phyloP scores from a whole-genome alignment of 345 rosid species.

The Hypericum androsaemum region DNA sequence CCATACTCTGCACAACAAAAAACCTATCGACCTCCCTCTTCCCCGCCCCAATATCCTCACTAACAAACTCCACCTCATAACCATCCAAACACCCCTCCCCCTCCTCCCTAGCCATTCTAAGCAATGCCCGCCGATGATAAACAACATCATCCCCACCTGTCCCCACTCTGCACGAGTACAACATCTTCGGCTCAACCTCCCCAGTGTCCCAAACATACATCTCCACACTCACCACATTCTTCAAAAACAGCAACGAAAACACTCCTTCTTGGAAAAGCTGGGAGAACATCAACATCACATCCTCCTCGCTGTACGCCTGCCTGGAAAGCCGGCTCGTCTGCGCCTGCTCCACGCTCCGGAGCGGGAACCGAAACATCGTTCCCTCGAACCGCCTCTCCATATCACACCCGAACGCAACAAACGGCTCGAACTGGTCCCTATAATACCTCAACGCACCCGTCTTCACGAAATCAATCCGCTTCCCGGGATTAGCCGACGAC shows the following conservation, averaged over 20 bases:
- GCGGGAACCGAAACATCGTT: constrained; percentile 82
- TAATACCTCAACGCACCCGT: constrained; percentile 60
- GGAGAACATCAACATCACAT: constrained; percentile 54
- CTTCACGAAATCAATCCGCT: constrained; percentile 71
- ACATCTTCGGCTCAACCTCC: constrained; percentile 54
- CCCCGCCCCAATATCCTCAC: constrained; percentile 41
- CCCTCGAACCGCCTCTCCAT: constrained; percentile 64
- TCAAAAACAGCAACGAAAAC: constrained; percentile 69
- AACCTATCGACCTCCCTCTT: constrained; percentile 51
- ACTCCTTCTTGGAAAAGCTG: constrained; percentile 78
- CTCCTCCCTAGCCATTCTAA: constrained; percentile 45
- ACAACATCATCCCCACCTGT: constrained; percentile 39
- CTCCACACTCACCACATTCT: constrained; percentile 59
- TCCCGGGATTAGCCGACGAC: constrained; percentile 85
- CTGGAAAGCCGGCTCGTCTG: constrained; percentile 71
- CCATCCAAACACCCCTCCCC: constrained; percentile 49
- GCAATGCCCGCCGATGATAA: constrained; percentile 62
- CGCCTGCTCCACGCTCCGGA: constrained; percentile 75
- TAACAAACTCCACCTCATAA: constrained; percentile 57
- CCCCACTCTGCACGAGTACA: constrained; percentile 51
- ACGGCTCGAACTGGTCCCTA: constrained; percentile 75
- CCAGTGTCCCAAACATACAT: constrained; percentile 75
- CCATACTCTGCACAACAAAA: constrained; percentile 82
- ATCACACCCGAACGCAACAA: constrained; percentile 84
- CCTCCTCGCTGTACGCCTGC: constrained; percentile 61